Base-by-base conservation (phyloP, 2,329 filamentous ascomycete species). In the Penicillium concentricum region DNA sequence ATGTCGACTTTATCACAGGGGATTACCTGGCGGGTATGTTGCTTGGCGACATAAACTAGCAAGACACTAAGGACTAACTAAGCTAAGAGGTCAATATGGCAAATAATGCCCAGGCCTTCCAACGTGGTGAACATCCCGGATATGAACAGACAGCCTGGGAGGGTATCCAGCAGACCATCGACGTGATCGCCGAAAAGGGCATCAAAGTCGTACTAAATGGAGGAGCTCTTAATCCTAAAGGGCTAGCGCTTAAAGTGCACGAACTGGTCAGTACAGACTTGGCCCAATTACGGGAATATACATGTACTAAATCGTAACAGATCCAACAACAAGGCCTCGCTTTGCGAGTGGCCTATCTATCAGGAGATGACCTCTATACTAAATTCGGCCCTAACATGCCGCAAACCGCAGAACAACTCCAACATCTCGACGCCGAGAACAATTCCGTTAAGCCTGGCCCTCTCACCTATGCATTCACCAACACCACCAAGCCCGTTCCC, bases 131-230 rank as follows among this genome's bases (percentile, higher is more conserved):
- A 32, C 76, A 80, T 64, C 66, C 73, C 1, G 78, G 78, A 0
- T 81, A 73, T 61, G 76, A 79, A 54, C 72, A 74, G 35, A 81
- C 77, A 30, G 75, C 80, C 46, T 80, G 79, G 80, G 76, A 81
- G 54, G 79, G 78, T 1, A 69, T 82, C 24, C 67, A 76, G 59
- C 67, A 78, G 63, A 76, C 74, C 0, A 74, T 84, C 4, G 70
- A 79, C 4, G 65, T 81, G 6, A 72, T 82, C 59, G 69, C 75
- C 2, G 69, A 79, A 47, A 79, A 82, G 57, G 65, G 74, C 0
- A 84, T 85, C 69, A 83, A 82, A 58, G 73, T 85, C 13, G 74
- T 84, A 35, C 73, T 84, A 54, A 85, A 86, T 61, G 83, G 83
- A 2, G 84, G 84, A 0, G 81, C 79, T 2, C 74, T 82, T 16